These are phyloP conservation scores for Paxillus ammoniavirescens DNA, from an alignment of 768 basidiomycete genomes.

Conservation along the genomic window DNA sequence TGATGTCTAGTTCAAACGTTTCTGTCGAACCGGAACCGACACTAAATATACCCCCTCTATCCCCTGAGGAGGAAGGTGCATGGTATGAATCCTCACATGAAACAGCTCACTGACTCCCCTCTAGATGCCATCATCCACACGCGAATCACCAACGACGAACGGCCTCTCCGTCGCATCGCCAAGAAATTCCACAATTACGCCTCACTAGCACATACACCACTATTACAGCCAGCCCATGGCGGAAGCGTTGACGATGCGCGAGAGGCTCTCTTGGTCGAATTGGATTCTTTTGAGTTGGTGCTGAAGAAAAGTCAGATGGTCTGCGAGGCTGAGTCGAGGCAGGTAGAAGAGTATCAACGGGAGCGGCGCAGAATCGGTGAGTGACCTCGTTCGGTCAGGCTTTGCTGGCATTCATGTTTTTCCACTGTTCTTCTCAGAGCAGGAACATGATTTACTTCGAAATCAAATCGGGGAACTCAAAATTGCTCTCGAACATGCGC, in stretches of 20 bases:
- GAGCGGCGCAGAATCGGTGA: slow-evolving; percentile 72
- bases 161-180: slow-evolving; percentile 71
- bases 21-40: slow-evolving; percentile 7
- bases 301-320: slow-evolving; percentile 80
- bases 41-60: slow-evolving; percentile 42
- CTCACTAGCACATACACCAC: slow-evolving; percentile 50
- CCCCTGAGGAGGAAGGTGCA: slow-evolving; percentile 64
- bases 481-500: slow-evolving; percentile 72
- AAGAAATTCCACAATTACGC: slow-evolving; percentile 81
- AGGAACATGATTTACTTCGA: slow-evolving; percentile 65
- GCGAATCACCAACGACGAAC: slow-evolving; percentile 81
- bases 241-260: slow-evolving; percentile 62
- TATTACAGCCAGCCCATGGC: slow-evolving; percentile 31
- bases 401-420: neutral
- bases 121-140: slow-evolving; percentile 78
- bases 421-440: slow-evolving; percentile 41
- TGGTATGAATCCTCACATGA: slow-evolving; percentile 7
- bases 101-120: slow-evolving; percentile 7
- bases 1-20: slow-evolving; percentile 8
- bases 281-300: slow-evolving; percentile 71
- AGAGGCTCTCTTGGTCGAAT: slow-evolving; percentile 76
- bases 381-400: slow-evolving; percentile 20
- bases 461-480: slow-evolving; percentile 80
- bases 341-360: slow-evolving; percentile 80
- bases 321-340: slow-evolving; percentile 81